phyloP scores from a whole-genome alignment of 768 basidiomycete species.

The Coprinellus aureogranulatus region DNA sequence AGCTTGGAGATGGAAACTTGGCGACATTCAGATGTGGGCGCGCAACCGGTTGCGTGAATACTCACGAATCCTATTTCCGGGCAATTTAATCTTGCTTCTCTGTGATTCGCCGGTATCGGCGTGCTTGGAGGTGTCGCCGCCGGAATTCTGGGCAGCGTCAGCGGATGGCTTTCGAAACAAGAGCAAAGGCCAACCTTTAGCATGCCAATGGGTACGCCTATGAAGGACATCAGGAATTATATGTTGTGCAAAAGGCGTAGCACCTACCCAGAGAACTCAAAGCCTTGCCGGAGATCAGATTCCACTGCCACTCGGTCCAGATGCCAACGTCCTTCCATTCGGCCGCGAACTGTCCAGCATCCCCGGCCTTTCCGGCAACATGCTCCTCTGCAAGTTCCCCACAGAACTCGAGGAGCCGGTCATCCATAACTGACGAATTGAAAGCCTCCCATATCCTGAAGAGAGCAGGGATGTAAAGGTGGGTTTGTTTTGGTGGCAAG shows the following conservation, averaged over 20 bases:
- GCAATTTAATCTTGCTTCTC: slow-evolving; percentile 69
- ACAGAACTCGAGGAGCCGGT: slow-evolving; percentile 68
- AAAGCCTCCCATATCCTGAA: slow-evolving; percentile 80
- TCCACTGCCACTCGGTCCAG: slow-evolving; percentile 83
- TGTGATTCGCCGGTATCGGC: slow-evolving; percentile 58
- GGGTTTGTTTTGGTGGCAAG: slow-evolving; percentile 63
- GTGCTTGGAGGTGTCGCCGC: slow-evolving; percentile 56
- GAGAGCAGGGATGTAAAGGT: slow-evolving; percentile 67
- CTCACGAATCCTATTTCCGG: slow-evolving; percentile 61
- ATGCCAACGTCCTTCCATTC: slow-evolving; percentile 86
- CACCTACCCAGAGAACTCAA: slow-evolving; percentile 73
- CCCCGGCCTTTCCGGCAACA: slow-evolving; percentile 53
- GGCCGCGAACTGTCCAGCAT: slow-evolving; percentile 55
- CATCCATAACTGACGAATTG: slow-evolving; percentile 71
- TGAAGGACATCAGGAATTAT: slow-evolving; percentile 2
- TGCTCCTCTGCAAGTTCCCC: slow-evolving; percentile 73
- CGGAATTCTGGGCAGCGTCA: slow-evolving; percentile 43
- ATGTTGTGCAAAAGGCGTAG: not conserved
- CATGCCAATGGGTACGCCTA: slow-evolving; percentile 72
- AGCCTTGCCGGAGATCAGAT: slow-evolving; percentile 77
- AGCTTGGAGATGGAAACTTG: slow-evolving; percentile 78
- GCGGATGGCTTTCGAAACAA: not conserved
- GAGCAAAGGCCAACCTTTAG: slow-evolving; percentile 46
- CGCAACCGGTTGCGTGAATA: not conserved
- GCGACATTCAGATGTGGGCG: slow-evolving; percentile 2